Evolutionary conservation across 768 basidiomycete species (phyloP).

Genomic region (Chiua virens): DNA sequence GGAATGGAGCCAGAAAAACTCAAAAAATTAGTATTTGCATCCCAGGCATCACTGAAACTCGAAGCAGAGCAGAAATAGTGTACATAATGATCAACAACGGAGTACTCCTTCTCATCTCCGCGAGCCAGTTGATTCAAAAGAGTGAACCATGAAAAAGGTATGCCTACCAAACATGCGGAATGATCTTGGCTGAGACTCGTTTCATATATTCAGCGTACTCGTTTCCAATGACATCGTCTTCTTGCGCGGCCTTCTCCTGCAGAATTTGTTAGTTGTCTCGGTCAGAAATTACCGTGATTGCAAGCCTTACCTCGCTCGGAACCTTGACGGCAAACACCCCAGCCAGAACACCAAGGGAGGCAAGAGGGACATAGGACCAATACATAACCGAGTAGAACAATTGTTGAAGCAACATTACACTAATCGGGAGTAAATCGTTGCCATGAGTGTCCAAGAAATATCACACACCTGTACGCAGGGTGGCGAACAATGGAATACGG

Average conservation of each 20-base stretch:
- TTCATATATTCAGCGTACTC: constrained; percentile 34
- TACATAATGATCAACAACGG: constrained; percentile 5
- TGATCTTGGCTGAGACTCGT: constrained; percentile 27
- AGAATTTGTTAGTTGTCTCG: neutral
- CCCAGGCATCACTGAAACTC: constrained; percentile 26
- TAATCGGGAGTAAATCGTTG: constrained; percentile 3
- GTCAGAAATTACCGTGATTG: neutral
- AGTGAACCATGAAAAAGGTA: neutral
- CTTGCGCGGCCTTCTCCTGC: constrained; percentile 31
- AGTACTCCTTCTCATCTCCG: neutral
- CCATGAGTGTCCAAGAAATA: neutral
- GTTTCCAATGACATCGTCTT: constrained; percentile 19
- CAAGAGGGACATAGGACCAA: constrained; percentile 38
- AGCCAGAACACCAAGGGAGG: constrained; percentile 20
- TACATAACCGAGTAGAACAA: constrained; percentile 24
- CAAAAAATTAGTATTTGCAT: constrained; percentile 37
- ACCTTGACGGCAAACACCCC: constrained; percentile 34
- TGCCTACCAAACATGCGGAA: constrained; percentile 33
- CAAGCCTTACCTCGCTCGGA: constrained; percentile 30
- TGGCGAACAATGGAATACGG: constrained; percentile 40
- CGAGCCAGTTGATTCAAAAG: neutral
- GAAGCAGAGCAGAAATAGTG: constrained; percentile 5
- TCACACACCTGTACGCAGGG: constrained; percentile 34
- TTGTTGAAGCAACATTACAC: constrained; percentile 27
- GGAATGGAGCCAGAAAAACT: constrained; percentile 43